Conservation (phyloP, 257 asterid species). For the Orobanche coerulescens region DNA sequence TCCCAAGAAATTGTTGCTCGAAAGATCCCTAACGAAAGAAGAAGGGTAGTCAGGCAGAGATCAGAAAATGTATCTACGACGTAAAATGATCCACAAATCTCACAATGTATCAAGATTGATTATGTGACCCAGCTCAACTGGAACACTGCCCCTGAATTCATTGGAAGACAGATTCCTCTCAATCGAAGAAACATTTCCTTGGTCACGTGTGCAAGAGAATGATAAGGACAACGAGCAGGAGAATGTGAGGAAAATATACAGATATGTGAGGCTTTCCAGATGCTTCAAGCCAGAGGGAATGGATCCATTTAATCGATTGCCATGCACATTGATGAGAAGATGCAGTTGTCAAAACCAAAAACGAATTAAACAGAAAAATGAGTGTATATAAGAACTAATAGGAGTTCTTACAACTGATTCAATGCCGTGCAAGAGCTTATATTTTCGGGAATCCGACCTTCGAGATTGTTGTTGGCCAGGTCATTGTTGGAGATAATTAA, state of each 20-base stretch:
- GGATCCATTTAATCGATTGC: conserved; percentile 70
- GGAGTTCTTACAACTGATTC: conserved; percentile 75
- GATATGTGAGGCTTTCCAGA: conserved; percentile 84
- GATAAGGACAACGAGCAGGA: not conserved
- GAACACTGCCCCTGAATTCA: conserved; percentile 60
- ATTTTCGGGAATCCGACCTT: conserved; percentile 87
- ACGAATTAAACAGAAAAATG: not conserved
- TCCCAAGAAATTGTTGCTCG: conserved; percentile 78
- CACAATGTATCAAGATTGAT: conserved; percentile 88
- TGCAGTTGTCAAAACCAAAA: not conserved
- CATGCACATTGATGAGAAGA: conserved; percentile 72
- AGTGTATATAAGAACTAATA: too few relatives aligned
- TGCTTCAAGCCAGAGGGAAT: conserved; percentile 77
- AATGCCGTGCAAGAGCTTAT: conserved; percentile 90
- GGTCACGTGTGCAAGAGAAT: not conserved
- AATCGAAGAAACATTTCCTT: not conserved
- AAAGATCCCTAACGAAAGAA: conserved; percentile 59
- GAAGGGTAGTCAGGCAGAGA: conserved; percentile 24
- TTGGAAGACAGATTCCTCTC: conserved; percentile 88
- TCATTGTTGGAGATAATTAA: too few relatives aligned
- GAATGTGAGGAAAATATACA: conserved; percentile 49
- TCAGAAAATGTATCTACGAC: conserved; percentile 16
- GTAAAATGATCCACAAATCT: conserved; percentile 23
- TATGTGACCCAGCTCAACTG: conserved; percentile 76
- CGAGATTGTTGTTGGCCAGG: conserved; percentile 72